phyloP scores from a whole-genome alignment of 2,329 filamentous ascomycete genomes.

The Hyphodiscus sp. region DNA sequence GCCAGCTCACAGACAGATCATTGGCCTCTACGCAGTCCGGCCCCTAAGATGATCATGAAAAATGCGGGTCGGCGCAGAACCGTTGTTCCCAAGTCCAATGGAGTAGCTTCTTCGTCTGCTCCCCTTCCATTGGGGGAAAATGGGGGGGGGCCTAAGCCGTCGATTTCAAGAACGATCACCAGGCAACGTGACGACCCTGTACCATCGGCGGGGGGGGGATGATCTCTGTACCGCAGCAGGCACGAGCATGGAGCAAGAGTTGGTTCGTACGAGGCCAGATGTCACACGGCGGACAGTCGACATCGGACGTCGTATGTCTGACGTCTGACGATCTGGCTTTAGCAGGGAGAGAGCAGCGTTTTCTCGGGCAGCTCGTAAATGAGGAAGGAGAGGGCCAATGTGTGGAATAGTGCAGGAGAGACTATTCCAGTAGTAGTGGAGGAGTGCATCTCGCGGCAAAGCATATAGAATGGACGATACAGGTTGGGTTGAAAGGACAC shows the following conservation, averaged over 20 bases:
- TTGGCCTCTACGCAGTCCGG: slow-evolving; percentile 20
- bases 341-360: not conserved
- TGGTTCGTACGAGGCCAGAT: not conserved
- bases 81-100: slow-evolving; percentile 22
- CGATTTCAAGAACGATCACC: slow-evolving; percentile 7
- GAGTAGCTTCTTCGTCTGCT: not conserved
- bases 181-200: slow-evolving; percentile 15
- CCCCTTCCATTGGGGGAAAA: not conserved
- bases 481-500: not conserved
- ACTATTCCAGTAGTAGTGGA: not conserved
- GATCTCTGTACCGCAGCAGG: slow-evolving; percentile 8
- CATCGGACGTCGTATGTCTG: no score
- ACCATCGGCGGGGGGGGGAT: slow-evolving; percentile 1
- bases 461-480: not conserved
- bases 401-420: no score
- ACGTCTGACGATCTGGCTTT: not conserved
- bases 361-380: not conserved
- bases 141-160: not conserved
- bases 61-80: slow-evolving; percentile 23
- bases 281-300: not conserved
- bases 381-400: no score
- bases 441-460: not conserved
- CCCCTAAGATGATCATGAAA: slow-evolving; percentile 13
- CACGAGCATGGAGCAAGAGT: slow-evolving; percentile 1
- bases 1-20: slow-evolving; percentile 18